A percentile compares a stretch with the other conserved stretches of the same genome.
These are phyloP conservation scores for Tremellales sp. DNA, from an alignment of 1,284 basidiomycete species.

Conservation along the genomic window DNA sequence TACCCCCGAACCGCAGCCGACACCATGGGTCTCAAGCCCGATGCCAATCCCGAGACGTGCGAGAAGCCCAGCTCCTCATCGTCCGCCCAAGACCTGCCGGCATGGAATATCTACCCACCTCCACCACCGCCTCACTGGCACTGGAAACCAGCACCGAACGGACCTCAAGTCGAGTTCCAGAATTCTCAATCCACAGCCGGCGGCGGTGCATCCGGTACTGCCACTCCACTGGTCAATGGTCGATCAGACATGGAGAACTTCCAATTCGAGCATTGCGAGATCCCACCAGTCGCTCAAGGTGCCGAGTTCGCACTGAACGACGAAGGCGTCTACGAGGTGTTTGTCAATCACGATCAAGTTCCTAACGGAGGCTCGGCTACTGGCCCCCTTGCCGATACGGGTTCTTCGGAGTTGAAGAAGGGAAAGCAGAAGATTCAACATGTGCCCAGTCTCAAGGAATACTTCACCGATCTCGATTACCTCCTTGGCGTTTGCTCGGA, in stretches of 20 bases:
- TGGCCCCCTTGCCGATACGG: neutral
- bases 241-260: constrained; percentile 54
- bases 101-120: constrained; percentile 83
- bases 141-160: constrained; percentile 60
- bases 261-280: constrained; percentile 61
- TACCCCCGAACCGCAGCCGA: constrained; percentile 56
- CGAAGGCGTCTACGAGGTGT: constrained; percentile 82
- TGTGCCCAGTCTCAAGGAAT: constrained; percentile 84
- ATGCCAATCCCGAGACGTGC: constrained; percentile 51
- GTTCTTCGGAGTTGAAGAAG: constrained; percentile 1
- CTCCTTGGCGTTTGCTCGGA: constrained; percentile 80
- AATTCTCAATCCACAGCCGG: constrained; percentile 7
- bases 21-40: constrained; percentile 63
- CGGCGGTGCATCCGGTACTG: neutral
- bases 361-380: neutral
- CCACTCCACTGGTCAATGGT: constrained; percentile 22
- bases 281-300: constrained; percentile 59
- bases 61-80: constrained; percentile 9
- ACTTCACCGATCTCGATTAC: constrained; percentile 94
- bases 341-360: constrained; percentile 36
- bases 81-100: constrained; percentile 34
- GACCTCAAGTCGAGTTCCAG: constrained; percentile 37
- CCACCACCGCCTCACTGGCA: constrained; percentile 94
- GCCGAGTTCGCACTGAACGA: constrained; percentile 66
- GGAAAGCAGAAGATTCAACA: constrained; percentile 62